phyloP scores from a whole-genome alignment of 192 early-diverging fungal genomes.

The Geranomyces variabilis region DNA sequence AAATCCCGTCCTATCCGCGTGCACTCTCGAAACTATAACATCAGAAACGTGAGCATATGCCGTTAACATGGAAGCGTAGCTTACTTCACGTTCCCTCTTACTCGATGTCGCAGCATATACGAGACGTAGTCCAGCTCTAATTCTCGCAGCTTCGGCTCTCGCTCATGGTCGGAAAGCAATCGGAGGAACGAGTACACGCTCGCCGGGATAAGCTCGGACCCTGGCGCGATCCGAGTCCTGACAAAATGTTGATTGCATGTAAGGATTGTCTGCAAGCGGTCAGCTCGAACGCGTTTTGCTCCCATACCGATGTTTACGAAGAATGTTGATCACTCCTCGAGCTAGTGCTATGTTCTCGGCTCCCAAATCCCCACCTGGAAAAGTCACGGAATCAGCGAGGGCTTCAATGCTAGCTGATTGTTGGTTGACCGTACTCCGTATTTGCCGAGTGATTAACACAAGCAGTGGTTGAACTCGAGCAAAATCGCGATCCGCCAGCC shows the following conservation, averaged over 20 bases:
- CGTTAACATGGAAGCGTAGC: not conserved
- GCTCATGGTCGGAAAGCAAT: constrained; percentile 18
- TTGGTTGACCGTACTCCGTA: constrained; percentile 10
- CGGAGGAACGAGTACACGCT: constrained; percentile 24
- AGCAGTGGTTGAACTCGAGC: constrained; percentile 15
- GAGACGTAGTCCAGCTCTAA: constrained; percentile 22
- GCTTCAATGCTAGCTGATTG: not conserved
- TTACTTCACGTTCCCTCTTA: not conserved
- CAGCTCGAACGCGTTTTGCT: not conserved
- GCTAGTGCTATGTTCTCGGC: constrained; percentile 22
- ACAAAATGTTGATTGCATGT: not conserved
- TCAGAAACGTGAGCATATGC: not conserved
- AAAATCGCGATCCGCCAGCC: constrained; percentile 12
- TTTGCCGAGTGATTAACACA: constrained; percentile 14
- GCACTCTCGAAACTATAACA: constrained; percentile 20
- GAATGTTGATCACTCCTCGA: constrained; percentile 8
- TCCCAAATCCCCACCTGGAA: constrained; percentile 9
- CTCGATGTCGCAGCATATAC: constrained; percentile 22
- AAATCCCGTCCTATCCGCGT: constrained; percentile 29
- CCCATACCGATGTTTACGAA: constrained; percentile 21
- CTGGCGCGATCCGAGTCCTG: no score
- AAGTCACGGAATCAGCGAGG: not conserved
- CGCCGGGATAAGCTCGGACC: constrained; percentile 12
- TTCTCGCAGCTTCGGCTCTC: not conserved
- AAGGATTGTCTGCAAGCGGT: not conserved